Base-by-base conservation (phyloP, 768 basidiomycete species). In the Suillus sp. region DNA sequence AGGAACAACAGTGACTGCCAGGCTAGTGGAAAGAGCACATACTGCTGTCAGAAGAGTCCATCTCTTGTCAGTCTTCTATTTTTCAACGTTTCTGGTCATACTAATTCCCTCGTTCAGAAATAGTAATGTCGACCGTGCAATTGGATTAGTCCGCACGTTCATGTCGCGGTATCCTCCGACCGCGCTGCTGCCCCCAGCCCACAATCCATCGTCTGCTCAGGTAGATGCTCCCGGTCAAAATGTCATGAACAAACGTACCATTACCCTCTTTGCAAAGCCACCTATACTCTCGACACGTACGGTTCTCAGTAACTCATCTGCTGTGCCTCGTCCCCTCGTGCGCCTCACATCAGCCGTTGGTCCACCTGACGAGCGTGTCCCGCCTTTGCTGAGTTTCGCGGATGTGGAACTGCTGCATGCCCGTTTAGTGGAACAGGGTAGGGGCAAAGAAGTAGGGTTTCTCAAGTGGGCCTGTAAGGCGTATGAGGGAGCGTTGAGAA, bases 321-420 rank as follows among this genome's bases (percentile, higher is more conserved):
- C 59, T 6, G 48, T 63, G 2, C 45, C 79, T 0, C 82, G 86
- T 16, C 91, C 92, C 4, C 74, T 95, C 35, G 89, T 96, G 25
- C 87, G 92, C 25, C 78, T 93, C 67, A 85, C 84, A 2, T 82
- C 87, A 6, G 73, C 76, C 0, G 74, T 79, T 2, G 84, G 86
- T 20, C 80, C 90, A 4, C 83, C 85, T 1, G 95, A 97, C 70
- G 90, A 93, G 67, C 71, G 82, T 27, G 88, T 97, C 7, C 92
- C 95, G 0, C 95, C 95, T 0, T 72, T 95, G 45, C 68, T 96
- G 25, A 81, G 85, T 14, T 96, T 95, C 71, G 67, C 77, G 18
- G 93, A 96, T 71, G 66, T 96, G n/a, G 89, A 92, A 66, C 64
- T 89, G 6, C 78, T 97, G 58, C 94, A 96, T 72, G 84, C 93